Conservation (phyloP, 208 protist genomes). For the Leishmania major region DNA sequence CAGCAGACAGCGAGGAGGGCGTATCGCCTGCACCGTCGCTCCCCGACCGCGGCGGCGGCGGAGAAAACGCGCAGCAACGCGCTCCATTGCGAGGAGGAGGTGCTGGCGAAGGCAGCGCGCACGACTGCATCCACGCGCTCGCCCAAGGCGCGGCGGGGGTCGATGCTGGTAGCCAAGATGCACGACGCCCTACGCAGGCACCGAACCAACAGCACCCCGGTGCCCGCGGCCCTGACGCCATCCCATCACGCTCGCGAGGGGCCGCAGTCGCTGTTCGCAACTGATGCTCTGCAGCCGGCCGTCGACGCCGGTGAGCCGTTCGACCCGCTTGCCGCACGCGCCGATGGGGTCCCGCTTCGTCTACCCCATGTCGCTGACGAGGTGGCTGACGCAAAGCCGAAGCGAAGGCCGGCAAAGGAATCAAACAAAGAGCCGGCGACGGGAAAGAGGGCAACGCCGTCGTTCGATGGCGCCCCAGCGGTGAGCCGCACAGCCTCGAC, state of each 20-base stretch:
- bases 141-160: neutral
- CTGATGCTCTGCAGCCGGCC: neutral
- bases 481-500: neutral
- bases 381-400: neutral
- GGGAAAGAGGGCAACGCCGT: neutral
- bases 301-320: neutral
- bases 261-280: neutral
- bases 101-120: neutral
- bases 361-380: neutral
- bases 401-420: neutral
- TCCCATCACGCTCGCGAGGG: neutral
- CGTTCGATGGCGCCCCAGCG: neutral
- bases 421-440: neutral
- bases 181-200: neutral
- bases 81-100: neutral
- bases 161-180: slow-evolving; percentile 7
- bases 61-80: neutral
- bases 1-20: neutral
- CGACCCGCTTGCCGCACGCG: neutral
- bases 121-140: neutral
- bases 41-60: neutral
- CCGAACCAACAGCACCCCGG: neutral
- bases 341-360: neutral
- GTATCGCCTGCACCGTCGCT: slow-evolving; percentile 11
- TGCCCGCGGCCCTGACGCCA: neutral